These are phyloP conservation scores for Paraphysoderma sedebokerense DNA, from an alignment of 371 early-diverging fungal genomes.

Conservation along the genomic window DNA sequence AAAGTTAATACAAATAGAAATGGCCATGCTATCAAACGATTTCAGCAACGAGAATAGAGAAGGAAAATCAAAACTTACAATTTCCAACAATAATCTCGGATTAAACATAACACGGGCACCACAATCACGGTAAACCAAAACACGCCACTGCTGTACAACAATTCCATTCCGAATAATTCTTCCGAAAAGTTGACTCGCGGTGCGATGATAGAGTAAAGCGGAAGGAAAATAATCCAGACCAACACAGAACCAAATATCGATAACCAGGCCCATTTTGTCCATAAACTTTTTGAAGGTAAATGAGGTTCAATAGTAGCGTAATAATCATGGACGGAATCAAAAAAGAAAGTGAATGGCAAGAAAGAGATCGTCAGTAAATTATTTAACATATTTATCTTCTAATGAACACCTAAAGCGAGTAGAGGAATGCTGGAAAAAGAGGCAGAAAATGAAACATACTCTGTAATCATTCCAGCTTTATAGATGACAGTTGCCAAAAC, in stretches of 20 bases:
- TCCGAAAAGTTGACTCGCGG: conserved; percentile 52
- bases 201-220: conserved; percentile 65
- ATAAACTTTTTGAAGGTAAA: background rate
- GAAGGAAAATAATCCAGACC: conserved; percentile 73
- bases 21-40: background rate
- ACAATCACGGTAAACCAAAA: conserved; percentile 79
- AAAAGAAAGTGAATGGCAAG: too few species aligned
- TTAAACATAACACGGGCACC: conserved; percentile 59
- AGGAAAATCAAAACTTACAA: conserved; percentile 45
- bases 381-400: too few species aligned
- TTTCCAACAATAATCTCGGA: conserved; percentile 84
- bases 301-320: background rate
- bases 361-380: too few species aligned
- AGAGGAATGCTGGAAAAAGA: background rate
- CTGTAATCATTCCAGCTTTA: conserved; percentile 69
- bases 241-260: conserved; percentile 70
- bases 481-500: conserved; percentile 60
- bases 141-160: conserved; percentile 47
- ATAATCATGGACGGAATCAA: background rate
- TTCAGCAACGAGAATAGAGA: background rate
- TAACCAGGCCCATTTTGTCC: conserved; percentile 29
- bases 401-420: background rate
- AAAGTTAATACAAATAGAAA: background rate
- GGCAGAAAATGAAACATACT: conserved; percentile 21
- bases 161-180: conserved; percentile 21